Evolutionary conservation across 139 green algal species (phyloP), one percentile per base, ranked within the genome.

Genomic region (Tetradesmus obliquus): DNA sequence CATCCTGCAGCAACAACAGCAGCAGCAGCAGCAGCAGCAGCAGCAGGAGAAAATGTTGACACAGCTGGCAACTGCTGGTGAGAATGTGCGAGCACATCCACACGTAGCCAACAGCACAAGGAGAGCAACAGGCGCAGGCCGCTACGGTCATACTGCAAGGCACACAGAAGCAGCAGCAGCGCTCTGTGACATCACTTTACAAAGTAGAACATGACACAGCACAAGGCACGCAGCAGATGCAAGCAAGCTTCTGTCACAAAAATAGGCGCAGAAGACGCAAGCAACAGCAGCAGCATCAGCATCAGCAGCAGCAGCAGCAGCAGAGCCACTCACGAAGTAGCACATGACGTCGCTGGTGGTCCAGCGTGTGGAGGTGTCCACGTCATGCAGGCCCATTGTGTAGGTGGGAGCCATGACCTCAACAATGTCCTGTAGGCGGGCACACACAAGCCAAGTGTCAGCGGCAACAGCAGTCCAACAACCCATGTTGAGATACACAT

Each of bases 271-370:
- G 57, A 7, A 66, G 57, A 66, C 6, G 57, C 57, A 66, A 9
- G 6, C 57, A 66, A 66, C 57, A 66, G 6, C 57, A 66, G 57
- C 57, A 66, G 57, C 57, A 22, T 5, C 20, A 88, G 57, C 53
- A 79, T 24, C 22, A 7, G 8, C 83, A 88, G 57, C 83, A 88
- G 83, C 83, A 69, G 82, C 20, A 69, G 80, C 8, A 24, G 51
- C 80, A 8, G 82, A 20, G 1, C 80, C 13, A 83, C 86, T 90
- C 53, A 90, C 94, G 81, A 96, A 94, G 92, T 96, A 96, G 91
- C 94, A 96, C 94, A 96, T 95, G 69, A 95, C 92, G 32, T 96
- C 94, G 8, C 88, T 94, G 24, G 94, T 96, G 69, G 94, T 95
- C 94, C 94, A 96, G 17, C 79, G 87, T 53, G 93, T 95, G 82